Conservation (phyloP, 495 filamentous ascomycete genomes). For the Penicillium pancosmium region DNA sequence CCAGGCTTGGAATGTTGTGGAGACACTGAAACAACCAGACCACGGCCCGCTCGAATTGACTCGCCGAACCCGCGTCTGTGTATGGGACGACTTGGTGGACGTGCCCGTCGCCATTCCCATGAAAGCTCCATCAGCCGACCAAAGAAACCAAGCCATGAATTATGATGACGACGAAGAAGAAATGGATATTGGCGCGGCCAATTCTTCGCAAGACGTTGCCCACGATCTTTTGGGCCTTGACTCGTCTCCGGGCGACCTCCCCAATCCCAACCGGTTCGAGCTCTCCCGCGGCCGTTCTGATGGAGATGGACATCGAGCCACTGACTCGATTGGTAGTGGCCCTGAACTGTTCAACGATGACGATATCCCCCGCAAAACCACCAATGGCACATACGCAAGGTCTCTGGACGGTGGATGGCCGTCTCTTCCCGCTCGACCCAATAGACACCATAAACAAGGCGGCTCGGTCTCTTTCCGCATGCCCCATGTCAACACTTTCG, state of each 20-base stretch:
- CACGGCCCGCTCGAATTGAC: conserved; percentile 95
- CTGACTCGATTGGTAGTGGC: conserved; percentile 37
- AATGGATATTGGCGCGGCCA: conserved; percentile 85
- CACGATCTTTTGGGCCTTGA: conserved; percentile 76
- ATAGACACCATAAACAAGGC: conserved; percentile 43
- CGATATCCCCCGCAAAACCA: conserved; percentile 32
- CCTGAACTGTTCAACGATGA: conserved; percentile 39
- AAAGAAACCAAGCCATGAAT: conserved; percentile 57
- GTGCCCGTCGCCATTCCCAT: conserved; percentile 92
- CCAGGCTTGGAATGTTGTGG: conserved; percentile 98
- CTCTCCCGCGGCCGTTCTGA: conserved; percentile 60
- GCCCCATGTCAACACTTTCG: conserved; percentile 44
- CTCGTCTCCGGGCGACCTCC: conserved; percentile 66
- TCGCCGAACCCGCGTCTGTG: conserved; percentile 83
- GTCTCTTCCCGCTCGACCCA: conserved; percentile 36
- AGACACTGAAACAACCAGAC: conserved; percentile 88
- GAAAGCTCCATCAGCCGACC: conserved; percentile 72
- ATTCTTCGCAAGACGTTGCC: conserved; percentile 57
- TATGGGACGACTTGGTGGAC: conserved; percentile 98
- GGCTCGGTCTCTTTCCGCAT: conserved; percentile 42
- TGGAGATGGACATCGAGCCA: conserved; percentile 39
- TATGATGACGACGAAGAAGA: conserved; percentile 70
- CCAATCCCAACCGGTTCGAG: conserved; percentile 85
- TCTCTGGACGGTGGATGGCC: conserved; percentile 44
- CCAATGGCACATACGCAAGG: conserved; percentile 32